A percentile compares a stretch with the other conserved stretches of the same genome.
Conservation (phyloP, 2,329 filamentous ascomycete genomes). For the Diplodia seriata region DNA sequence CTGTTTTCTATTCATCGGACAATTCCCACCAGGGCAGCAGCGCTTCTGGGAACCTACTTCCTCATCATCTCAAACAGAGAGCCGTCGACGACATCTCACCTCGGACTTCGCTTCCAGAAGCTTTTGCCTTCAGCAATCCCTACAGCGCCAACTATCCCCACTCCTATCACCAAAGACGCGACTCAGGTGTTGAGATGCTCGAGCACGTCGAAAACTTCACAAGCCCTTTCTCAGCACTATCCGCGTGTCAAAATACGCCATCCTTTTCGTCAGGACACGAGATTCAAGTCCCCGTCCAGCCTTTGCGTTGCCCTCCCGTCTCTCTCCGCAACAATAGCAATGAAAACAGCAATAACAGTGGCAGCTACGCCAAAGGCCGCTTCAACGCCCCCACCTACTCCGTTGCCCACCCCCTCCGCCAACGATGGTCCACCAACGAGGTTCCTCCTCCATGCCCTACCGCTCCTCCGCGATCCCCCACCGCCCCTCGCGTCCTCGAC, state of each 20-base stretch:
- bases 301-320: not conserved
- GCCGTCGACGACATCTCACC: not conserved
- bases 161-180: not conserved
- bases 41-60: not conserved
- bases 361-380: not conserved
- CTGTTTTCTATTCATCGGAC: not conserved
- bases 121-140: not conserved
- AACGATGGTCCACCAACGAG: not conserved
- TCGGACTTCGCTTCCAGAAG: not conserved
- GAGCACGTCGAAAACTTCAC: not conserved
- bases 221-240: not conserved
- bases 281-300: not conserved
- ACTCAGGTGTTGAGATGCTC: constrained; percentile 12
- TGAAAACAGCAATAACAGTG: not conserved
- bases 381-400: not conserved
- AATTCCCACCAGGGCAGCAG: not conserved
- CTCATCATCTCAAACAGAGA: not conserved
- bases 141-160: not conserved
- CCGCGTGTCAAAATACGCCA: not conserved
- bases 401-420: not conserved
- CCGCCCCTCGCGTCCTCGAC: constrained; percentile 1
- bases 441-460: not conserved
- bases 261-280: too few relatives aligned
- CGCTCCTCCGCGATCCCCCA: not conserved
- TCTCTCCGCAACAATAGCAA: too few relatives aligned